Evolutionary conservation across 768 basidiomycete species (phyloP).

Genomic region (Russula ochroleuca): DNA sequence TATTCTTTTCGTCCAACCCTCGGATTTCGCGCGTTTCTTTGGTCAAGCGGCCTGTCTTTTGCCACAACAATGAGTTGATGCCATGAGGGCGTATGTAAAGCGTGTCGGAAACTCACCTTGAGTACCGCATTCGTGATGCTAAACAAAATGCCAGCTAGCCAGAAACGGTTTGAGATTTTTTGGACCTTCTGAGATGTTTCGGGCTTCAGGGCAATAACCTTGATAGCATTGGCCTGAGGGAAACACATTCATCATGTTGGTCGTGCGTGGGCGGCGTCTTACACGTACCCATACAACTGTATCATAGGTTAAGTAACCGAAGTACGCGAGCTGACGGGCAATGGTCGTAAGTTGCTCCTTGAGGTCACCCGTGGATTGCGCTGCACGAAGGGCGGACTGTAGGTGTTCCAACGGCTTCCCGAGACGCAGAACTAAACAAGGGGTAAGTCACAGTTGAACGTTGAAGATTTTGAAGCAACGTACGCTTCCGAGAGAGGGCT

Average conservation of each 20-base stretch:
- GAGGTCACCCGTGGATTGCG: conserved; percentile 49
- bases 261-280: not conserved
- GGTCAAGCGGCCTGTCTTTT: conserved; percentile 55
- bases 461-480: conserved; percentile 9
- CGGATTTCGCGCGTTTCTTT: conserved; percentile 55
- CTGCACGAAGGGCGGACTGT: conserved; percentile 78
- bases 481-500: conserved; percentile 81
- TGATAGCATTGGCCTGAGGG: conserved; percentile 58
- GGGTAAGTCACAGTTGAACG: not conserved
- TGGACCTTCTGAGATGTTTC: conserved; percentile 56
- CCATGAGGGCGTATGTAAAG: not conserved
- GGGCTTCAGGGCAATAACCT: conserved; percentile 57
- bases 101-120: conserved; percentile 44
- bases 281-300: conserved; percentile 75
- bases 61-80: not conserved
- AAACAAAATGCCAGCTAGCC: conserved; percentile 82
- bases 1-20: conserved; percentile 59
- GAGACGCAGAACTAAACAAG: conserved; percentile 74
- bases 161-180: conserved; percentile 74
- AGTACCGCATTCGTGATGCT: conserved; percentile 66
- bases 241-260: not conserved
- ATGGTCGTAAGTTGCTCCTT: conserved; percentile 75
- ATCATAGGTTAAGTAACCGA: conserved; percentile 81
- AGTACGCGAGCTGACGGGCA: conserved; percentile 82
- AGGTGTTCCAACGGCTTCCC: conserved; percentile 93